Percentiles rank a stretch among this genome's conserved stretches.
phyloP scores from a whole-genome alignment of 148 eudicot genomes.

The Rhododendron kiyosumense region DNA sequence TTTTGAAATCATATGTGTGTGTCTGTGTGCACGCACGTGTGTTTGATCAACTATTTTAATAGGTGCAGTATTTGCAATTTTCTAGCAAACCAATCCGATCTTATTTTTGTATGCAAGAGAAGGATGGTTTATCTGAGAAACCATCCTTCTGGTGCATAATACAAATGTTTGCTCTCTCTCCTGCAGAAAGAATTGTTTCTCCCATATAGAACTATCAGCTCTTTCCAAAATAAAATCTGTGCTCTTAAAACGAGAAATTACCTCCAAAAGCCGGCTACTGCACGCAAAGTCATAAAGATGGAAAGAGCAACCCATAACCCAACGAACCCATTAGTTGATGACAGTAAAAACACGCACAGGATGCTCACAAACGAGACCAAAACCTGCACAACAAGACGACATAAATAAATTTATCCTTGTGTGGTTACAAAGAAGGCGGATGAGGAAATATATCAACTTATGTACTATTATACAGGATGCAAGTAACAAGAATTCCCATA shows the following conservation, averaged over 20 bases:
- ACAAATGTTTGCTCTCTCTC: neutral
- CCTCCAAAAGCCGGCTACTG: conserved; percentile 46
- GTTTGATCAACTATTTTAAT: neutral
- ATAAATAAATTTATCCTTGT: neutral
- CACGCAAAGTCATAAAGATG: conserved; percentile 38
- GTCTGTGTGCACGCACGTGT: neutral
- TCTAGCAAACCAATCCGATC: neutral
- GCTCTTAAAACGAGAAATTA: neutral
- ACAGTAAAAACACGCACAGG: conserved; percentile 26
- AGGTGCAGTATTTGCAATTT: neutral
- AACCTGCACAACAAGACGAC: conserved; percentile 16
- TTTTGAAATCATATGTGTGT: neutral
- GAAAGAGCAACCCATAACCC: conserved; percentile 46
- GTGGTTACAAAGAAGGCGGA: neutral
- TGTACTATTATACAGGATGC: neutral
- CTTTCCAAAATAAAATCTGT: neutral
- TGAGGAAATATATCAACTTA: neutral
- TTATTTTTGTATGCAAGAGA: neutral
- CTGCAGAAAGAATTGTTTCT: neutral
- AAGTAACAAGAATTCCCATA: neutral
- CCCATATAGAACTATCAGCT: neutral
- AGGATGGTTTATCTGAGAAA: neutral
- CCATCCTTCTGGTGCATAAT: neutral
- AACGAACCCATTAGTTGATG: conserved; percentile 31
- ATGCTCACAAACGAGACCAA: conserved; percentile 29